Evolutionary conservation across 768 basidiomycete genomes (phyloP).

Genomic region (Termitomyces sp.): DNA sequence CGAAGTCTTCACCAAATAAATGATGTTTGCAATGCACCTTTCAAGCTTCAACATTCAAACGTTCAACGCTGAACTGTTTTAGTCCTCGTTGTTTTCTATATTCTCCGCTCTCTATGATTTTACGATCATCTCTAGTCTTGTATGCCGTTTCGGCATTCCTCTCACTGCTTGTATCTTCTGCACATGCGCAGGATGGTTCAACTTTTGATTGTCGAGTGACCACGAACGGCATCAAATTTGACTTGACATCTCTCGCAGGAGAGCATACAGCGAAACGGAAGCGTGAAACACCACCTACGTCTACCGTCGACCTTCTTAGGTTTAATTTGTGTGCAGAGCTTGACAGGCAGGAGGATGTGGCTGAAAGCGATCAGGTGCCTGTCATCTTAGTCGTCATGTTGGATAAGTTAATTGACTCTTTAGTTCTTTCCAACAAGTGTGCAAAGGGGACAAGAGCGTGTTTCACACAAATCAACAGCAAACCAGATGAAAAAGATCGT

Average conservation of each 20-base stretch:
- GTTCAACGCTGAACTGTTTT: background rate
- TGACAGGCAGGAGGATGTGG: conserved; percentile 34
- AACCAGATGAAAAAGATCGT: conserved; percentile 47
- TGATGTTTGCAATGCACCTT: background rate
- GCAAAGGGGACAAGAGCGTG: conserved; percentile 66
- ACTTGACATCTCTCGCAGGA: conserved; percentile 52
- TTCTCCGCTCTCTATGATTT: conserved; percentile 15
- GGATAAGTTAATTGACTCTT: background rate
- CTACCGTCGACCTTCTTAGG: conserved; percentile 48
- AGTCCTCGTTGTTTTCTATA: background rate
- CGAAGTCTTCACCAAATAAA: background rate
- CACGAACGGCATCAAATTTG: conserved; percentile 43
- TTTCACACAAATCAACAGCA: conserved; percentile 61
- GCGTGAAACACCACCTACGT: conserved; percentile 60
- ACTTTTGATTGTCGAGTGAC: conserved; percentile 50
- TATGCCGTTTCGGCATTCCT: conserved; percentile 7
- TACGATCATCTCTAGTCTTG: conserved; percentile 11
- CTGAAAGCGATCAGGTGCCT: conserved; percentile 64
- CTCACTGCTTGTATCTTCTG: conserved; percentile 12
- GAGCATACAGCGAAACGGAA: conserved; percentile 45
- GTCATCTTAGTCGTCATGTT: conserved; percentile 9
- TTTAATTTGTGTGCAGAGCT: conserved; percentile 70
- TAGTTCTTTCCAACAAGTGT: conserved; percentile 42
- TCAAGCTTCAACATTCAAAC: background rate
- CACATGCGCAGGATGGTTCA: conserved; percentile 31